phyloP scores from a whole-genome alignment of 2,329 filamentous ascomycete genomes.

The Cryphonectria radicalis region DNA sequence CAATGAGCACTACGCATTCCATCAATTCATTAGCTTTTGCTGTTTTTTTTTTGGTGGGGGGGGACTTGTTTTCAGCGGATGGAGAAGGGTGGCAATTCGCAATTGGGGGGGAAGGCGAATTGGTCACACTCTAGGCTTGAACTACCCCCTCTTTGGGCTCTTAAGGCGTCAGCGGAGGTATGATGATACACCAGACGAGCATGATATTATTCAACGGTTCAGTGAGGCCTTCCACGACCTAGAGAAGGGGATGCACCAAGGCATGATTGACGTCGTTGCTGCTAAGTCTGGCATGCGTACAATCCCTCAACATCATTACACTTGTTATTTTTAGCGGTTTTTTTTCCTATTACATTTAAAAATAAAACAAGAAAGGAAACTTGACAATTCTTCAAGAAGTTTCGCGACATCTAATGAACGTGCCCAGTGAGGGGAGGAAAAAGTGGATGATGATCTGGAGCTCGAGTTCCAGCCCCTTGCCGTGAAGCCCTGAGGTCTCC shows the following conservation, averaged over 20 bases:
- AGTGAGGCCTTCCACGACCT: neutral
- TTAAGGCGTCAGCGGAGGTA: neutral
- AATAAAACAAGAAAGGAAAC: neutral
- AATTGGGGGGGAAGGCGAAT: no score
- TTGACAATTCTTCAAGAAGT: neutral
- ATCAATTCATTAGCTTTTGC: neutral
- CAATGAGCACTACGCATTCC: neutral
- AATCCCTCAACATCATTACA: neutral
- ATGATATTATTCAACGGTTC: slow-evolving; percentile 5
- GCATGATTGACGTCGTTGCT: neutral
- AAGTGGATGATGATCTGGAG: neutral
- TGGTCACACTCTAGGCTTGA: neutral
- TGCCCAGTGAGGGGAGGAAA: no score
- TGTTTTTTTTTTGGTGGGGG: neutral
- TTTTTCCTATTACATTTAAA: neutral
- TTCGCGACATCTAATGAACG: neutral
- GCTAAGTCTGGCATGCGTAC: neutral
- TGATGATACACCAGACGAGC: neutral
- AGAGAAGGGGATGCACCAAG: neutral
- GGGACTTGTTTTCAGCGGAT: neutral
- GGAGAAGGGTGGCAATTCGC: neutral
- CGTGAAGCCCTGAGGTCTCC: neutral
- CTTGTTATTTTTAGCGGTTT: neutral
- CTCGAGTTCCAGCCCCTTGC: neutral
- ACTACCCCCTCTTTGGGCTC: neutral